These are phyloP conservation scores for Leccinum aurantiacum DNA, from an alignment of 768 basidiomycete genomes.

Conservation along the genomic window DNA sequence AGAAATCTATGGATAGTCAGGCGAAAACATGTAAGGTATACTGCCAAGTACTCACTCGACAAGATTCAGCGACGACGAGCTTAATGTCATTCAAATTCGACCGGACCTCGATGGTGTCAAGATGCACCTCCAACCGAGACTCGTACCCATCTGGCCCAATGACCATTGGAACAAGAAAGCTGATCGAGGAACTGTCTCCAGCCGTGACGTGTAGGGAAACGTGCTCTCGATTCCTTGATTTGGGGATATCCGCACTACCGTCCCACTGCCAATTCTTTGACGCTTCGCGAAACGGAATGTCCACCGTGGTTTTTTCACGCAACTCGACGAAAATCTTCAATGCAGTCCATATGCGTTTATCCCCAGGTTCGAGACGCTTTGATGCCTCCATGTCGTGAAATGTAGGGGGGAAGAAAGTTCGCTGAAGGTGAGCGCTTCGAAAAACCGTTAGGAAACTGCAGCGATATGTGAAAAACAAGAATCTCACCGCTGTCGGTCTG, in stretches of 20 bases:
- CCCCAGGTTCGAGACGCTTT: conserved; percentile 64
- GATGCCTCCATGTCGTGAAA: conserved; percentile 65
- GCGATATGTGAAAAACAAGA: neutral
- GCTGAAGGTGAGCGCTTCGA: conserved; percentile 70
- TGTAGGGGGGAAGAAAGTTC: conserved; percentile 77
- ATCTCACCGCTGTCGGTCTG: conserved; percentile 83
- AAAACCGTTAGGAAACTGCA: conserved; percentile 4
- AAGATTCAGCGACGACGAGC: conserved; percentile 74
- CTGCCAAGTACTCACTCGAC: conserved; percentile 49
- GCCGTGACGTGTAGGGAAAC: conserved; percentile 72
- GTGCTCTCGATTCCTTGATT: conserved; percentile 58
- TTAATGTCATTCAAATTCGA: conserved; percentile 89
- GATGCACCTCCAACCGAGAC: conserved; percentile 74
- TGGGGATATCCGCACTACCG: conserved; percentile 47
- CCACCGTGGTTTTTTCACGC: conserved; percentile 69
- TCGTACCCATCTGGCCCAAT: conserved; percentile 74
- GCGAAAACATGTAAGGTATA: conserved; percentile 16
- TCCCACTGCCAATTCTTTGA: conserved; percentile 99
- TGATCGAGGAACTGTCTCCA: conserved; percentile 82
- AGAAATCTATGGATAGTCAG: conserved; percentile 47
- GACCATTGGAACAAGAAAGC: conserved; percentile 82
- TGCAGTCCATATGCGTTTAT: conserved; percentile 79
- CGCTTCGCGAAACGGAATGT: conserved; percentile 88
- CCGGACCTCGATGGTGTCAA: conserved; percentile 73
- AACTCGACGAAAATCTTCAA: conserved; percentile 83